A percentile compares a stretch with the other conserved stretches of the same genome.
These are phyloP conservation scores for Tolypocladium endophyticum DNA, from an alignment of 2,329 filamentous ascomycete genomes.

Conservation along the genomic window DNA sequence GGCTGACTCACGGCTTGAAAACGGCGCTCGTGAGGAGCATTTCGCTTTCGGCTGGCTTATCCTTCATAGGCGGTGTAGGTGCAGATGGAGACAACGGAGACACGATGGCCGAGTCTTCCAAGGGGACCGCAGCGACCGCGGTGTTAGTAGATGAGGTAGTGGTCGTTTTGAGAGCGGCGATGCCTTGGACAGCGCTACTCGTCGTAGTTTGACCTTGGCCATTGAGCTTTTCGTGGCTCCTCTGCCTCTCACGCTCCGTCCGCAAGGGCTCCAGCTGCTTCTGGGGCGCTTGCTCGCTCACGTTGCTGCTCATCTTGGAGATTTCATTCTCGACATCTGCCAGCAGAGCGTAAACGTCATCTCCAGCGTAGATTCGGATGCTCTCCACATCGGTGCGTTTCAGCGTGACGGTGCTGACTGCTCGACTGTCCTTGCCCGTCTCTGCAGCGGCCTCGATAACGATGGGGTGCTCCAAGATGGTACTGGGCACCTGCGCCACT, in stretches of 20 bases:
- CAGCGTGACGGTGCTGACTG: slow-evolving; percentile 10
- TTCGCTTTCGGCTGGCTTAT: slow-evolving; percentile 17
- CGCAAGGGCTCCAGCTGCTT: slow-evolving; percentile 10
- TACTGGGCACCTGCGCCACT: slow-evolving; percentile 43
- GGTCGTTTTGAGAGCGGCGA: slow-evolving; percentile 4
- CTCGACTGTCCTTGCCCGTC: slow-evolving; percentile 14
- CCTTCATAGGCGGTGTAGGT: slow-evolving; percentile 23
- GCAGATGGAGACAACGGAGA: slow-evolving; percentile 18
- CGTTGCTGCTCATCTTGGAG: slow-evolving; percentile 21
- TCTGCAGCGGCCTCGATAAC: slow-evolving; percentile 30
- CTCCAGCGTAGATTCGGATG: slow-evolving; percentile 58
- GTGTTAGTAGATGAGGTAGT: slow-evolving; percentile 8
- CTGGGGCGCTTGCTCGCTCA: slow-evolving; percentile 3
- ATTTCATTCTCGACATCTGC: slow-evolving; percentile 50
- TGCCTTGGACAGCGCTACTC: neutral
- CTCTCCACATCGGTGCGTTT: slow-evolving; percentile 44
- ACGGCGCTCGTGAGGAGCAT: slow-evolving; percentile 40
- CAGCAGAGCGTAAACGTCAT: slow-evolving; percentile 55
- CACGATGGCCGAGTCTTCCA: neutral
- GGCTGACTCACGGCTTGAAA: slow-evolving; percentile 28
- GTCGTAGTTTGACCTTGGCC: slow-evolving; percentile 13
- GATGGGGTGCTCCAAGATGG: slow-evolving; percentile 40
- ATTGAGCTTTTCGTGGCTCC: slow-evolving; percentile 40
- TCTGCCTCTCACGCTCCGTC: slow-evolving; percentile 33
- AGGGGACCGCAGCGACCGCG: slow-evolving; percentile 18